Conservation (phyloP, 2,329 filamentous ascomycete genomes). For the Ophiostoma novo-ulmi region DNA sequence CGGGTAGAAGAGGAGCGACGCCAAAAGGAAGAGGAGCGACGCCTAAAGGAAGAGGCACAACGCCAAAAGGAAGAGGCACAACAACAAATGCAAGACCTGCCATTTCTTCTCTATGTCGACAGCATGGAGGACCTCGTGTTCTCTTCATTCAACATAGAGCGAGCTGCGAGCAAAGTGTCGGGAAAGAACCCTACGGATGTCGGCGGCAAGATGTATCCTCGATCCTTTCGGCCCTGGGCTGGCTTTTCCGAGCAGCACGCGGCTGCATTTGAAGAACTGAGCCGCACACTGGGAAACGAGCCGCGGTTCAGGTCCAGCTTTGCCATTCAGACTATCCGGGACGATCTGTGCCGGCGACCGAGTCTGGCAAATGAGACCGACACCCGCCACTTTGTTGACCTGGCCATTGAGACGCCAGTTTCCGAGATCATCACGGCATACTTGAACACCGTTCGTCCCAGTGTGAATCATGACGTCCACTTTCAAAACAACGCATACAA, state of each 20-base stretch:
- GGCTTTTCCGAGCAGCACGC: background rate
- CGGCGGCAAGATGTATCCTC: background rate
- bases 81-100: background rate
- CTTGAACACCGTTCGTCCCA: background rate
- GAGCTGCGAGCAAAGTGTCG: background rate
- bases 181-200: background rate
- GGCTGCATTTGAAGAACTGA: background rate
- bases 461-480: background rate
- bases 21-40: background rate
- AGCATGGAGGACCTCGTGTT: background rate
- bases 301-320: background rate
- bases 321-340: background rate
- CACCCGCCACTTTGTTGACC: background rate
- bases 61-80: background rate
- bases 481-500: background rate
- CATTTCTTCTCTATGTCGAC: background rate
- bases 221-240: background rate
- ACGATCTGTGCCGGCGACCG: background rate
- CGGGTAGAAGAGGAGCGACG: background rate
- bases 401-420: background rate
- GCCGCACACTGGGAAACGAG: background rate
- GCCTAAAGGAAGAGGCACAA: background rate
- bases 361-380: background rate
- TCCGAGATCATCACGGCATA: background rate
- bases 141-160: background rate